Conservation (phyloP, 2,329 filamentous ascomycete species). For the Arthrobotrys pseudoclavata region DNA sequence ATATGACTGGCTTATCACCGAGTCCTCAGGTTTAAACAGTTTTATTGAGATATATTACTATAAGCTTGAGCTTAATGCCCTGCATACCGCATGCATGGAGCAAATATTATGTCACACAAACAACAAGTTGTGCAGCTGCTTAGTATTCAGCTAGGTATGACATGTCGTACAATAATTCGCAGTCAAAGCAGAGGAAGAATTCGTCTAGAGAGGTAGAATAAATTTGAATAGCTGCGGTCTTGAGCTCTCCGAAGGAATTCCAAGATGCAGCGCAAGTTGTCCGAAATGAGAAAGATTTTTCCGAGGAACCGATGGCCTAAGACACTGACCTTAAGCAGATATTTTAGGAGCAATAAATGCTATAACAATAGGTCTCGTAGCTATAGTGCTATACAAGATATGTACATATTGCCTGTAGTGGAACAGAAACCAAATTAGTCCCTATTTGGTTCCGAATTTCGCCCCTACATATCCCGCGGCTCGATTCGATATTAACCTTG, state of each 20-base stretch:
- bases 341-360: no score
- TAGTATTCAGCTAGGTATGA: neutral
- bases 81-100: slow-evolving; percentile 32
- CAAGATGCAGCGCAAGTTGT: no score
- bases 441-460: neutral
- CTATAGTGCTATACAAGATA: neutral
- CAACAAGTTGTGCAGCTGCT: neutral
- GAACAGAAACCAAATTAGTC: neutral
- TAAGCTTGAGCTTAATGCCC: slow-evolving; percentile 3
- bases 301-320: no score
- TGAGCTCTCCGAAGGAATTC: no score
- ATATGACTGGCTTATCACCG: neutral
- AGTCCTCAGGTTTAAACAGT: neutral
- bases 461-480: neutral
- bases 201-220: no score
- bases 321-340: no score
- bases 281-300: no score
- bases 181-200: neutral
- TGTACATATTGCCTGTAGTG: neutral
- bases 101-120: slow-evolving; percentile 15
- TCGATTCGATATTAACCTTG: slow-evolving; percentile 4
- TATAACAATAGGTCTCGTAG: no score
- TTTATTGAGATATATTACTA: slow-evolving; percentile 2
- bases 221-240: no score
- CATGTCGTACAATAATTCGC: neutral